phyloP scores from a whole-genome alignment of 768 basidiomycete species.

The Podaxis sp. region DNA sequence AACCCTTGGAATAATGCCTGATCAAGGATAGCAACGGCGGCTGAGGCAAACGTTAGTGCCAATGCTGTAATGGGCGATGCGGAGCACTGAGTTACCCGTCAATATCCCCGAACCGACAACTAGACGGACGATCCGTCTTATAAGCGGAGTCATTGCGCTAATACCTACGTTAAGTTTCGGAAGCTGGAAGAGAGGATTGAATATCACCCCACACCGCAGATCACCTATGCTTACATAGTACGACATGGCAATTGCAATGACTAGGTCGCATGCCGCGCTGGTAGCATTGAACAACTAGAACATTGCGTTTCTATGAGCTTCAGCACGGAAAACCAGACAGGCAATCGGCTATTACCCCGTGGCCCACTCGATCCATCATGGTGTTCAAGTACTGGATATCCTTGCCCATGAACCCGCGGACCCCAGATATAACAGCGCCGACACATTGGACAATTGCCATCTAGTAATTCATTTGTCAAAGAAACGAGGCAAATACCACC shows the following conservation, averaged over 20 bases:
- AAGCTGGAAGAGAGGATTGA: neutral
- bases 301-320: neutral
- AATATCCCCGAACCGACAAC: conserved; percentile 20
- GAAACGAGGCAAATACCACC: neutral
- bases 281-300: conserved; percentile 22
- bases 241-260: conserved; percentile 21
- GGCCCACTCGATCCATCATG: neutral
- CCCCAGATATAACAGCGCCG: neutral
- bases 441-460: neutral
- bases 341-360: neutral
- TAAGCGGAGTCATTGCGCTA: conserved; percentile 12
- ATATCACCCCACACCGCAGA: neutral
- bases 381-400: neutral
- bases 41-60: conserved; percentile 12
- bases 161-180: conserved; percentile 8
- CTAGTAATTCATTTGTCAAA: neutral
- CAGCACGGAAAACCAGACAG: neutral
- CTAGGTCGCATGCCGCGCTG: conserved; percentile 21
- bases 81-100: neutral
- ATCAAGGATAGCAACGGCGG: conserved; percentile 19
- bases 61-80: neutral
- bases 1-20: conserved; percentile 18
- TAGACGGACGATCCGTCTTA: conserved; percentile 15
- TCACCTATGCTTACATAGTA: conserved; percentile 19
- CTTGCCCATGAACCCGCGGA: conserved; percentile 1